A percentile compares a stretch with the other conserved stretches of the same genome.
Conservation (phyloP, 2,329 filamentous ascomycete genomes). For the Paramyrothecium roridum region DNA sequence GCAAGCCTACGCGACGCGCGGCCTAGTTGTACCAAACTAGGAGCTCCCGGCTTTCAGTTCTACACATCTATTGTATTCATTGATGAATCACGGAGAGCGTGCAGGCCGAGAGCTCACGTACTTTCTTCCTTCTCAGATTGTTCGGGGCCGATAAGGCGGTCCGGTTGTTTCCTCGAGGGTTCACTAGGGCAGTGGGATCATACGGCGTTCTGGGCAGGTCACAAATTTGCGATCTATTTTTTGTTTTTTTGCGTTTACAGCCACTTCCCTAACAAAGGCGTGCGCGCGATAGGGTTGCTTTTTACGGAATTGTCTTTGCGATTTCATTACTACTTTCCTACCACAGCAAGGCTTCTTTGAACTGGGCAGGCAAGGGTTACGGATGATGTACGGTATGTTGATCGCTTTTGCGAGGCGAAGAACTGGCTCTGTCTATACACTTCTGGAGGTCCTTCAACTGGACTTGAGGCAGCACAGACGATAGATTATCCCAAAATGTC, state of each 20-base stretch:
- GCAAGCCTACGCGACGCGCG: too few relatives aligned
- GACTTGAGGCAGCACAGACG: not conserved
- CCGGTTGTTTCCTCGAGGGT: not conserved
- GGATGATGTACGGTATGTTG: not conserved
- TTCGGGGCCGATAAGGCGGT: not conserved
- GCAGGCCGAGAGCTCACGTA: not conserved
- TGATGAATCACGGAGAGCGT: not conserved
- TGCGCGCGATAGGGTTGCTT: not conserved
- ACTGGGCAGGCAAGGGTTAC: not conserved
- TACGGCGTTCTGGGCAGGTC: not conserved
- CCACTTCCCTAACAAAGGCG: not conserved
- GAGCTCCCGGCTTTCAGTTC: not conserved
- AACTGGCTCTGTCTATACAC: not conserved
- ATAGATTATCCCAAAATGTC: not conserved
- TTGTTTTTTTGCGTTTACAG: not conserved
- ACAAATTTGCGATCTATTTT: not conserved
- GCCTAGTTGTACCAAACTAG: conserved; percentile 1
- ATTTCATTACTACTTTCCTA: not conserved
- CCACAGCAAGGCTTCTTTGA: not conserved
- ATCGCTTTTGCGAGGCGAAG: not conserved
- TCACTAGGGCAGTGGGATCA: not conserved
- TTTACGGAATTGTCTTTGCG: not conserved
- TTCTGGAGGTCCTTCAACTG: not conserved
- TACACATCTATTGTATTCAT: not conserved
- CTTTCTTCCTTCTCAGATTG: not conserved